Evolutionary conservation across 2,329 filamentous ascomycete genomes (phyloP).

Genomic region (Aureobasidium sp.): DNA sequence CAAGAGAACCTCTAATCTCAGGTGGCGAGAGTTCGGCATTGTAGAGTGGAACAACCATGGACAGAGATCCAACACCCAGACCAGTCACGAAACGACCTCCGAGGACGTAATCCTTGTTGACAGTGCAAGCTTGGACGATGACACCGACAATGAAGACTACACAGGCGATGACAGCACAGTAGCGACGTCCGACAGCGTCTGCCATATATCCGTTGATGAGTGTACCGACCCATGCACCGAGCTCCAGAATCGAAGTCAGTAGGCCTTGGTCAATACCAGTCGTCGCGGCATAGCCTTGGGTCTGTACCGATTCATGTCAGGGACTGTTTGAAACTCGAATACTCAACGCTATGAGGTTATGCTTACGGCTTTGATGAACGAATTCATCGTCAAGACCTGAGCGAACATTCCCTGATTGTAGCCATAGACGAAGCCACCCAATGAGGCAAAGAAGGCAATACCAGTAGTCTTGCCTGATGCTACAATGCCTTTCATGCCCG

Average conservation of each 20-base stretch:
- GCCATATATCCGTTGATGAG: constrained; percentile 54
- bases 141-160: constrained; percentile 46
- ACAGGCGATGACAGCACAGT: constrained; percentile 16
- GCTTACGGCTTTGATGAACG: constrained; percentile 19
- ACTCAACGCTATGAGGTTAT: neutral
- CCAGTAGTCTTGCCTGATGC: constrained; percentile 23
- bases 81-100: constrained; percentile 61
- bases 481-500: constrained; percentile 22
- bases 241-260: constrained; percentile 22
- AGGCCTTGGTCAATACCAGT: constrained; percentile 21
- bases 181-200: constrained; percentile 17
- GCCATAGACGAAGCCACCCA: constrained; percentile 25
- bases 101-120: constrained; percentile 51
- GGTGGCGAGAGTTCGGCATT: constrained; percentile 44
- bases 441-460: constrained; percentile 24
- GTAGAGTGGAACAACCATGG: constrained; percentile 52
- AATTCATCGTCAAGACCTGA: constrained; percentile 23
- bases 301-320: neutral
- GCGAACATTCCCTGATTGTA: constrained; percentile 27
- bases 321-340: neutral
- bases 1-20: constrained; percentile 56
- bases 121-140: constrained; percentile 57
- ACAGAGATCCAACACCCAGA: constrained; percentile 61
- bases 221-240: constrained; percentile 41
- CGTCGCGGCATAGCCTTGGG: constrained; percentile 19